Percentiles rank a stretch among this genome's conserved stretches.
Evolutionary conservation across 2,329 filamentous ascomycete species (phyloP).

Genomic region (Dactylellina sp.): DNA sequence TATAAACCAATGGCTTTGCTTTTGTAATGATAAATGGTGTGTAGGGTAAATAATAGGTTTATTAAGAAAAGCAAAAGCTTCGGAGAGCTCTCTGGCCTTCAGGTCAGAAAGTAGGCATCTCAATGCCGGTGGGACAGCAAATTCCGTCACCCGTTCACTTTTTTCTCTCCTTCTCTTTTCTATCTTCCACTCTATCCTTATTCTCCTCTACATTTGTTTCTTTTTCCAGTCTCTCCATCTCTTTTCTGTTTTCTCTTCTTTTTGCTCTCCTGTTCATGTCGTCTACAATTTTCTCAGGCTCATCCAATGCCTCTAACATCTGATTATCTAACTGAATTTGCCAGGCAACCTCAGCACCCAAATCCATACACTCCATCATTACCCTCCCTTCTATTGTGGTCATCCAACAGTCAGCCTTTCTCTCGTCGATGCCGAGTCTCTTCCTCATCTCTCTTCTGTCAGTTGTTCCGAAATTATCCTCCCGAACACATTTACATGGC

Average conservation of each 20-base stretch:
- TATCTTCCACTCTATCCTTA: conserved; percentile 8
- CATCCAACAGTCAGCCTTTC: conserved; percentile 4
- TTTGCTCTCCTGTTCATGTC: neutral
- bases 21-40: no score
- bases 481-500: conserved; percentile 32
- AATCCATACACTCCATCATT: conserved; percentile 28
- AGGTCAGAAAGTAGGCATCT: neutral
- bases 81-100: neutral
- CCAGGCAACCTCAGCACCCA: conserved; percentile 5
- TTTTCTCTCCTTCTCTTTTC: neutral
- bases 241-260: conserved; percentile 4
- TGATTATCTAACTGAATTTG: neutral
- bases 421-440: conserved; percentile 7
- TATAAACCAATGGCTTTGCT: no score
- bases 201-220: neutral
- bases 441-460: conserved; percentile 21
- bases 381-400: conserved; percentile 21
- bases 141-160: neutral
- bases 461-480: conserved; percentile 23
- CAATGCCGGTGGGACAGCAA: neutral
- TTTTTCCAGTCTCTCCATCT: conserved; percentile 2
- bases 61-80: no score
- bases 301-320: neutral
- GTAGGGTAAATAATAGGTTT: no score
- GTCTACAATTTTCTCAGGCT: conserved; percentile 4